Base-by-base conservation (phyloP, 176 grass and related monocot genomes). In the Pontederia paniculata region DNA sequence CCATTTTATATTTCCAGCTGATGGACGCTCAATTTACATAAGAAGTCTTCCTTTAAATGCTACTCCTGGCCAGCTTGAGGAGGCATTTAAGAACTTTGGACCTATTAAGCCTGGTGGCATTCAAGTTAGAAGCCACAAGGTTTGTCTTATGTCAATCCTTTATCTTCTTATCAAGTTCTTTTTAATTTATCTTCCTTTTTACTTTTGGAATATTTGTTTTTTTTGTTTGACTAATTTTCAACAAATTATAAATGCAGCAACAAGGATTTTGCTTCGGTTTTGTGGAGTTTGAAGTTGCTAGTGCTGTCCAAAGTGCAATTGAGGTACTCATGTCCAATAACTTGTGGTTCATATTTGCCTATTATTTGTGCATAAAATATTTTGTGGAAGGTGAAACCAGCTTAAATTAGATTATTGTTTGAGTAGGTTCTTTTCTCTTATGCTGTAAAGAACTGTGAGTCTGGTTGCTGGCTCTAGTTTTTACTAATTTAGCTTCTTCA, bases 101-200 rank as follows among this genome's bases (percentile, higher is more conserved):
- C 52, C 72, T 42, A 98, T 98, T 69, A 98, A 89, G 49, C 28
- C 21, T 7, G 77, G 73, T 13, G 93, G 93, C 14, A 84, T 98
- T 67, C 93, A 98, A 98, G 93, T 98, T 74, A 98, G 93, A 82
- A 88, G 93, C 73, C 66, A 91, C 47, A 98, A 84, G 87, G 93
- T 91, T 42, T 37, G 28, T 37, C 28, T 37, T 37, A 37, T 37
- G 28, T 37, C 28, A 37, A 37, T 37, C 7, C 28, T 37, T 37
- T 37, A 37, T 37, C 28, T 49, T 23, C 4, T 48, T n/a, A n/a
- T n/a, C n/a, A n/a, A n/a, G n/a, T n/a, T n/a, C 21, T 46, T 62
- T 13, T 17, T 12, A 2, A 5, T 2, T 45, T 12, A 10, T 14
- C 6, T 47, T 20, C 10, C 22, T 65, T 48, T 11, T 52, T 54